Percentiles rank a stretch among this genome's conserved stretches.
Evolutionary conservation across 225 moss, liverwort and hornwort genomes (phyloP).

Genomic region (Sphagnum contortum): DNA sequence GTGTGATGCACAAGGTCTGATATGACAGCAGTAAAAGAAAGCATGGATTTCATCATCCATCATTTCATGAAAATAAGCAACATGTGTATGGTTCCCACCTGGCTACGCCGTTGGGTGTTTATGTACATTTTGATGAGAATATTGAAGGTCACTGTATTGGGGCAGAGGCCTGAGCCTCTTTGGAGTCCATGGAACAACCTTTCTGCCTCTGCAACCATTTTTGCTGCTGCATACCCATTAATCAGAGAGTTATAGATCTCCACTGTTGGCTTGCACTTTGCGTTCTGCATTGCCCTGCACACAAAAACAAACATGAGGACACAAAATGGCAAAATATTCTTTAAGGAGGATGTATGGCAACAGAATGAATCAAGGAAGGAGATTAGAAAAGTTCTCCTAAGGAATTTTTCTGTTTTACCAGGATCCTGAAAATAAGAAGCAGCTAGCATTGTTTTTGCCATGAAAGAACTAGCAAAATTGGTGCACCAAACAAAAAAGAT

Average conservation of each 20-base stretch:
- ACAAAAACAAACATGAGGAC: not conserved
- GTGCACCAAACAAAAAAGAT: no score
- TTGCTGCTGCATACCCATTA: constrained; percentile 43
- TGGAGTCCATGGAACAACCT: constrained; percentile 37
- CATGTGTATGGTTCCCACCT: constrained; percentile 13
- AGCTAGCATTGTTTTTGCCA: no score
- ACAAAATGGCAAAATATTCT: no score
- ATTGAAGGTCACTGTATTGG: constrained; percentile 50
- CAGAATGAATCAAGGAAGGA: not conserved
- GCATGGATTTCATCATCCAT: not conserved
- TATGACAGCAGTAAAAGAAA: not conserved
- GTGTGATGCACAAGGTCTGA: not conserved
- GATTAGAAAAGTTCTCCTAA: no score
- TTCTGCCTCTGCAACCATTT: constrained; percentile 48
- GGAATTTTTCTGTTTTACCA: no score
- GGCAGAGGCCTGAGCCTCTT: constrained; percentile 32
- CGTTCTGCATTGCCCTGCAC: constrained; percentile 52
- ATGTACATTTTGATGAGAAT: constrained; percentile 67
- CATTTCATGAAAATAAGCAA: no score
- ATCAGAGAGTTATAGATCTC: constrained; percentile 59
- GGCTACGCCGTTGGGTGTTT: constrained; percentile 32
- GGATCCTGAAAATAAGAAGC: no score
- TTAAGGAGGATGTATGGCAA: not conserved
- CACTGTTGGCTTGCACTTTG: constrained; percentile 46
- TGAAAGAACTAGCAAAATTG: no score